A percentile compares a stretch with the other conserved stretches of the same genome.
Evolutionary conservation across 495 filamentous ascomycete species (phyloP).

Genomic region (Oleoguttula mirabilis): DNA sequence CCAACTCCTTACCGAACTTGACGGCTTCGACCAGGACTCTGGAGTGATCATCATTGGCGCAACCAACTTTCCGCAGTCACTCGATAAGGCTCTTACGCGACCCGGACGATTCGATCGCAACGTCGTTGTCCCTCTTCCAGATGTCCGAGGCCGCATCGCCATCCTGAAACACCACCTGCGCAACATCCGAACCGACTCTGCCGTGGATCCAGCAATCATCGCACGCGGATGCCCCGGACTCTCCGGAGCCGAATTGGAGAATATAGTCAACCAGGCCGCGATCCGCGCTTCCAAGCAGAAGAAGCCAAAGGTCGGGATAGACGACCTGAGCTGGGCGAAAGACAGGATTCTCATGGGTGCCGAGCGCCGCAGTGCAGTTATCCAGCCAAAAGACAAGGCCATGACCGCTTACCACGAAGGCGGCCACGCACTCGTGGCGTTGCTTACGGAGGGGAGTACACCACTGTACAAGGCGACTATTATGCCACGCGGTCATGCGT

Average conservation of each 20-base stretch:
- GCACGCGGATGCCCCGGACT: slow-evolving; percentile 82
- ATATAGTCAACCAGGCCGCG: slow-evolving; percentile 91
- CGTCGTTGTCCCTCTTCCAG: slow-evolving; percentile 75
- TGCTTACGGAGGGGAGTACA: slow-evolving; percentile 58
- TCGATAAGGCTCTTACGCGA: slow-evolving; percentile 89
- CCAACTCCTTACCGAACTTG: slow-evolving; percentile 93
- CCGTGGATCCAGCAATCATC: slow-evolving; percentile 71
- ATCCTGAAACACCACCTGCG: slow-evolving; percentile 89
- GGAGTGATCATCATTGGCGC: slow-evolving; percentile 91
- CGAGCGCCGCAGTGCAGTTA: slow-evolving; percentile 75
- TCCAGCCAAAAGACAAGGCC: slow-evolving; percentile 72
- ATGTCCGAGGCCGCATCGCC: slow-evolving; percentile 85
- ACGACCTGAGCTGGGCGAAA: slow-evolving; percentile 92
- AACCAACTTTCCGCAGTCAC: slow-evolving; percentile 86
- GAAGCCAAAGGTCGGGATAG: slow-evolving; percentile 54
- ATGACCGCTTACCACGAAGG: slow-evolving; percentile 97
- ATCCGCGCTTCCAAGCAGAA: slow-evolving; percentile 78
- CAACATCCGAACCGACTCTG: slow-evolving; percentile 61
- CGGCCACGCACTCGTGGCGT: slow-evolving; percentile 79
- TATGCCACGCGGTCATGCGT: slow-evolving; percentile 71
- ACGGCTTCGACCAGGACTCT: slow-evolving; percentile 87
- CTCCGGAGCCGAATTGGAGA: slow-evolving; percentile 90
- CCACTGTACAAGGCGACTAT: slow-evolving; percentile 95
- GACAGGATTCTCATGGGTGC: slow-evolving; percentile 98
- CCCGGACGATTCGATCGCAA: slow-evolving; percentile 93